Evolutionary conservation across 331 rosid genomes (phyloP).

Genomic region (Malus hybrid): DNA sequence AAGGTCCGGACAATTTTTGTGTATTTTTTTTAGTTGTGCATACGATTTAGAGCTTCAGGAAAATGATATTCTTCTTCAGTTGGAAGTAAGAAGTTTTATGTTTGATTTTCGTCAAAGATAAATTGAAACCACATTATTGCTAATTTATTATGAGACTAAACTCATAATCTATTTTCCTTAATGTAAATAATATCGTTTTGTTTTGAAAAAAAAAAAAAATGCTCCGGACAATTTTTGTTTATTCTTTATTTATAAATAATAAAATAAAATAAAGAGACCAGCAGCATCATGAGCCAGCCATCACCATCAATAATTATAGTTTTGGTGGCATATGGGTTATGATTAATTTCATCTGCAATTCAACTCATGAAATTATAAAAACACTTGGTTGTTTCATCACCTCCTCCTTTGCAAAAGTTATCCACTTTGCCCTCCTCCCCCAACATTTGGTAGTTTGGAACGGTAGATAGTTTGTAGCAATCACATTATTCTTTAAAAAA

Average conservation of each 20-base stretch:
- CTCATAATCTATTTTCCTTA: fast-evolving
- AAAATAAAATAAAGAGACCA: constrained; percentile 7
- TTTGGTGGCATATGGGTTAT: constrained; percentile 78
- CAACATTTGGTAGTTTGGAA: constrained; percentile 60
- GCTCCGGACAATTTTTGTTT: not conserved
- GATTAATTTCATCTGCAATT: constrained; percentile 54
- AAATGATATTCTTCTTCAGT: too few relatives aligned
- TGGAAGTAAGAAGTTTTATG: too few relatives aligned
- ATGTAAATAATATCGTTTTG: too few relatives aligned
- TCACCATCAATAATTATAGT: constrained; percentile 50
- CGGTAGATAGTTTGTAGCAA: constrained; percentile 63
- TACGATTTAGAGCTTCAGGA: not conserved
- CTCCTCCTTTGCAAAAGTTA: not conserved
- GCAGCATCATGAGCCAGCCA: constrained; percentile 18
- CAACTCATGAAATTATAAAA: constrained; percentile 23
- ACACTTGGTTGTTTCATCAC: not conserved
- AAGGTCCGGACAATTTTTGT: not conserved
- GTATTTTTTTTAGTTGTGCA: not conserved
- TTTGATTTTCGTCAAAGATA: fast-evolving
- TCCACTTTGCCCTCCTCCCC: not conserved
- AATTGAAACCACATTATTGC: too few relatives aligned
- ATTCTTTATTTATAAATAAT: not conserved
- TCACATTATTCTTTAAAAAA: constrained; percentile 48
- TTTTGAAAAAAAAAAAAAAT: too few relatives aligned
- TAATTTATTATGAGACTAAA: too few relatives aligned